phyloP scores from a whole-genome alignment of 331 rosid species.

The Quercus tomentella region DNA sequence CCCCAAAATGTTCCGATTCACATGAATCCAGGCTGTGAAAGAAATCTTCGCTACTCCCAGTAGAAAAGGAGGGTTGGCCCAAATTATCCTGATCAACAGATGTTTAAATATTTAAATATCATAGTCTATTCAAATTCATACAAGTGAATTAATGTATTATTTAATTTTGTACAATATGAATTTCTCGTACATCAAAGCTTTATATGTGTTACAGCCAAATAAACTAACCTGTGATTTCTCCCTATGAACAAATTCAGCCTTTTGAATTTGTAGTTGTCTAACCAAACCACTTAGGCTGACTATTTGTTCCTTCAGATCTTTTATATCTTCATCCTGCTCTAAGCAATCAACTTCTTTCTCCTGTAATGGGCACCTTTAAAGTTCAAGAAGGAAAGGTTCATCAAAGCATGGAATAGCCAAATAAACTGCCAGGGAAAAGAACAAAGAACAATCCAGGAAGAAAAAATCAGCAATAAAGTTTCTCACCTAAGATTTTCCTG shows the following conservation, averaged over 20 bases:
- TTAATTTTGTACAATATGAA: background rate
- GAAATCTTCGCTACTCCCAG: slow-evolving; percentile 31
- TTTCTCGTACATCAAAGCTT: background rate
- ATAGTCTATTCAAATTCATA: background rate
- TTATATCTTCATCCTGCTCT: slow-evolving; percentile 47
- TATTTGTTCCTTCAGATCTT: slow-evolving; percentile 70
- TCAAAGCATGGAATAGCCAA: background rate
- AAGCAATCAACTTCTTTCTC: slow-evolving; percentile 44
- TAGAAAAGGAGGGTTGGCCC: slow-evolving; percentile 34
- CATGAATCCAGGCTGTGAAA: slow-evolving; percentile 27
- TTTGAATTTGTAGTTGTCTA: slow-evolving; percentile 55
- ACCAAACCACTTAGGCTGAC: slow-evolving; percentile 44
- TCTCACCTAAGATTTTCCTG: slow-evolving; percentile 54
- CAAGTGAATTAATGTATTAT: background rate
- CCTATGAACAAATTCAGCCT: slow-evolving; percentile 33
- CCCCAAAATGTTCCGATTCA: slow-evolving; percentile 29
- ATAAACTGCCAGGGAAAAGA: slow-evolving; percentile 2
- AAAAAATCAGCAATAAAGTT: slow-evolving; percentile 7
- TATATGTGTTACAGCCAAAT: slow-evolving; percentile 8
- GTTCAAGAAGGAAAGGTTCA: slow-evolving; percentile 19
- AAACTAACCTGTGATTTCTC: slow-evolving; percentile 57
- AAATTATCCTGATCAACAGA: slow-evolving; percentile 39
- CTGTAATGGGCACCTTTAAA: slow-evolving; percentile 44
- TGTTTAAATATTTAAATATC: slow-evolving; percentile 9
- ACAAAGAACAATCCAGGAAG: slow-evolving; percentile 4